A percentile compares a stretch with the other conserved stretches of the same genome.
Conservation (phyloP, 1,284 basidiomycete species). For the Filobasidium uniguttulatum region DNA sequence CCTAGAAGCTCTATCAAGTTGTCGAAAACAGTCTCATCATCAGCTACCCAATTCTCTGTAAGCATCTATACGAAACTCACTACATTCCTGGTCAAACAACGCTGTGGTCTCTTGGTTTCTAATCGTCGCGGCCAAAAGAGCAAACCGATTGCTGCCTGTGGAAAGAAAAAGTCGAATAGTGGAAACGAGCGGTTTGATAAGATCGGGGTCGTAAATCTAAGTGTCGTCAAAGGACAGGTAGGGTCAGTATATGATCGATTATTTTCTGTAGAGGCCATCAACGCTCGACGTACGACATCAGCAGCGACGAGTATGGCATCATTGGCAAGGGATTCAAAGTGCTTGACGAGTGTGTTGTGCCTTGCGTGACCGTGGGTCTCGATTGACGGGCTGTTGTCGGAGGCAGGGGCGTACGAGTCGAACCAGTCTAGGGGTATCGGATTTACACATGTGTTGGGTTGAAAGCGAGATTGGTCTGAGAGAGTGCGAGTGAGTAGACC, state of each 20-base stretch:
- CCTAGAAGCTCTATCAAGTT: too few relatives aligned
- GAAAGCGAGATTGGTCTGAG: not conserved
- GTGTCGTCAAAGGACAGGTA: not conserved
- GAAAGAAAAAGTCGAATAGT: slow-evolving; percentile 25
- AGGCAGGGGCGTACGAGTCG: not conserved
- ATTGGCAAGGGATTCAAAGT: too few relatives aligned
- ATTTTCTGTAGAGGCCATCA: not conserved
- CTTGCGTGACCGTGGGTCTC: too few relatives aligned
- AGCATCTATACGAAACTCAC: too few relatives aligned
- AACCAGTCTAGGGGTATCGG: slow-evolving; percentile 12
- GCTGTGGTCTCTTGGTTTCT: slow-evolving; percentile 33
- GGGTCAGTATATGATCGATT: not conserved
- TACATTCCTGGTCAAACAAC: slow-evolving; percentile 25
- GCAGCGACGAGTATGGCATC: slow-evolving; percentile 30
- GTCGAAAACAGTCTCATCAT: too few relatives aligned
- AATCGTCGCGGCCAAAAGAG: slow-evolving; percentile 34
- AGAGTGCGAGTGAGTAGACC: not conserved
- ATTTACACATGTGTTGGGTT: not conserved
- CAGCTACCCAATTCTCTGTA: too few relatives aligned
- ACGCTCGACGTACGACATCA: slow-evolving; percentile 29
- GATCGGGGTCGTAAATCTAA: slow-evolving; percentile 37
- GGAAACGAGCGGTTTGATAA: slow-evolving; percentile 29
- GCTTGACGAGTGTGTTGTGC: too few relatives aligned
- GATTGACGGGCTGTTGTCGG: not conserved
- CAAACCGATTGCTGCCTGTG: slow-evolving; percentile 6